These are phyloP conservation scores for Aspergillus ochraceus DNA, from an alignment of 2,329 filamentous ascomycete species.

Conservation along the genomic window DNA sequence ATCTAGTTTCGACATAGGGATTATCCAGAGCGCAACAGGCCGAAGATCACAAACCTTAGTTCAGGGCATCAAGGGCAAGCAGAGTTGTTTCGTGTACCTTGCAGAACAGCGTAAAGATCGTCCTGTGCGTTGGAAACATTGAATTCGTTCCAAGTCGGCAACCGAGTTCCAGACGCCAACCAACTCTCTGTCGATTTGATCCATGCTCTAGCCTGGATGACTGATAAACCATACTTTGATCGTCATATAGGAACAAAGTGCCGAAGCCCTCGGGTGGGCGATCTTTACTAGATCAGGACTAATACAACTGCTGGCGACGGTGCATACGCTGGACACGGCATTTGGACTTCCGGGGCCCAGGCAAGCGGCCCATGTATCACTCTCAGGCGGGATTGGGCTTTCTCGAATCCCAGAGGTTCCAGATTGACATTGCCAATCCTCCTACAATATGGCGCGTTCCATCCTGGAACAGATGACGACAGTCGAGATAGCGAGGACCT, in stretches of 20 bases:
- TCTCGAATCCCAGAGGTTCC: not conserved
- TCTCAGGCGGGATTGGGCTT: not conserved
- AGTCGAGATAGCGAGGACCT: too few relatives aligned
- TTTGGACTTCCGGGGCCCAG: too few relatives aligned
- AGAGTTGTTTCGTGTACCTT: not conserved
- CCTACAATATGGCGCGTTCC: too few relatives aligned
- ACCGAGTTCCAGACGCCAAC: not conserved
- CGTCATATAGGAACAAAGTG: not conserved
- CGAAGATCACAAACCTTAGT: not conserved
- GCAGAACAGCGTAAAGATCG: not conserved
- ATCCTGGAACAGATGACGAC: not conserved
- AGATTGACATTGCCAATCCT: too few relatives aligned
- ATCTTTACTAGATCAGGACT: not conserved
- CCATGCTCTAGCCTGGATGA: not conserved
- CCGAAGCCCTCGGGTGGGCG: not conserved
- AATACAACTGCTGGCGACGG: not conserved
- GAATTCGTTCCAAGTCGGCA: not conserved
- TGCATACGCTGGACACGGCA: too few relatives aligned
- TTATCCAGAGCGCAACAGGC: not conserved
- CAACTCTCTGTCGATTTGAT: not conserved
- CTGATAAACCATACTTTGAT: not conserved
- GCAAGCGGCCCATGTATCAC: not conserved
- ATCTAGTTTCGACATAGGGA: not conserved
- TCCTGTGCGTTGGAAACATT: not conserved
- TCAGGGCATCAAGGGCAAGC: not conserved